A percentile compares a stretch with the other conserved stretches of the same genome.
Evolutionary conservation across 108 stramenopile genomes (phyloP).

Genomic region (Cyclotella distinguenda): DNA sequence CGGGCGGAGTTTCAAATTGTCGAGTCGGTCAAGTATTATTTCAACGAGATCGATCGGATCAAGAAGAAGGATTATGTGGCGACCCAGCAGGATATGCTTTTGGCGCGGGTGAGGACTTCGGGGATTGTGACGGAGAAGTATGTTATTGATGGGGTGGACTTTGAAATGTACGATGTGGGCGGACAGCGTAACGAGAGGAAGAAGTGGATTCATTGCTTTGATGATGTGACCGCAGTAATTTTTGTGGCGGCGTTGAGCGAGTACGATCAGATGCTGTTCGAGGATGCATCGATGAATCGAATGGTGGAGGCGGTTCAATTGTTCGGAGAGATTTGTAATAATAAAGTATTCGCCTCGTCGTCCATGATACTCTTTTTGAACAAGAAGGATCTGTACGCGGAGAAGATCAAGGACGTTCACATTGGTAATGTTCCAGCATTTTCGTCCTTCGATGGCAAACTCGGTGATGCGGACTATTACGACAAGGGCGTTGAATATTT

Average conservation of each 20-base stretch:
- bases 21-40: conserved; percentile 79
- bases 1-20: conserved; percentile 76
- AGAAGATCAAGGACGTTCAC: conserved; percentile 87
- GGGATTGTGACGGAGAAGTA: conserved; percentile 92
- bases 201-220: conserved; percentile 95
- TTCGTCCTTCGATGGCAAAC: conserved; percentile 68
- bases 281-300: conserved; percentile 92
- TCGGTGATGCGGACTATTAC: conserved; percentile 82
- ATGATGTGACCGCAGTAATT: conserved; percentile 98
- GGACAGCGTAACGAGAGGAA: conserved; percentile 88
- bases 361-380: conserved; percentile 95
- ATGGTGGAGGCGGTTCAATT: conserved; percentile 95
- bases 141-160: conserved; percentile 84
- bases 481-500: conserved; percentile 72
- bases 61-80: conserved; percentile 69
- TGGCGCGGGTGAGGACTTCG: conserved; percentile 95
- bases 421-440: conserved; percentile 78
- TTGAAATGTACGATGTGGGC: conserved; percentile 97
- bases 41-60: conserved; percentile 73
- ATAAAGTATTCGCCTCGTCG: conserved; percentile 90
- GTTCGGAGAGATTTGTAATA: conserved; percentile 95
- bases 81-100: conserved; percentile 92
- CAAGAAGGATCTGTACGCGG: conserved; percentile 98
- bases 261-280: conserved; percentile 96
- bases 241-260: conserved; percentile 97